phyloP scores from a whole-genome alignment of 1,284 basidiomycete genomes.

The Apiotrichum siamense region DNA sequence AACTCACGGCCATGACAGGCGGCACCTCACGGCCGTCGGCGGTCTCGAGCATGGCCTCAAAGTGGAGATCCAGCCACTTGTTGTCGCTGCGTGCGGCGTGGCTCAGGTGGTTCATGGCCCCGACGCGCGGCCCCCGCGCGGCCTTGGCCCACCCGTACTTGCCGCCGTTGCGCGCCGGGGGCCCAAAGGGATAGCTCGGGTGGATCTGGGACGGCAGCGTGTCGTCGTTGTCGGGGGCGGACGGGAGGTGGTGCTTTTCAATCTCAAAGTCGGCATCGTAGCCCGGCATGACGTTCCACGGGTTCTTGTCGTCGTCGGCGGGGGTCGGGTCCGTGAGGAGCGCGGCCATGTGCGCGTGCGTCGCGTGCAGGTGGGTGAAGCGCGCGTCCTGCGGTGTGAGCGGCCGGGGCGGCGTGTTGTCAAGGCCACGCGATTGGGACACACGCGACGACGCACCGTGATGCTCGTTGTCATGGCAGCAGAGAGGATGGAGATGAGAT shows the following conservation, averaged over 20 bases:
- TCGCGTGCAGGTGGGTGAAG: constrained; percentile 40
- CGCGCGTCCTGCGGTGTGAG: constrained; percentile 34
- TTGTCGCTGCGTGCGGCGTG: constrained; percentile 2
- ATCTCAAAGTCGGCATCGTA: constrained; percentile 36
- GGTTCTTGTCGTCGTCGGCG: constrained; percentile 28
- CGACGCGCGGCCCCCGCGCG: no score
- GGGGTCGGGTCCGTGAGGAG: constrained; percentile 36
- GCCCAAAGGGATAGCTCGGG: constrained; percentile 39
- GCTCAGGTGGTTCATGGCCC: not conserved
- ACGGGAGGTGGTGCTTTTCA: constrained; percentile 27
- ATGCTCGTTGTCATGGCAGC: constrained; percentile 28
- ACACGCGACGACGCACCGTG: constrained; percentile 17
- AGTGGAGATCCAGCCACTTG: constrained; percentile 34
- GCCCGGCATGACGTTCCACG: constrained; percentile 43
- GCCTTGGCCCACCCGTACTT: not conserved
- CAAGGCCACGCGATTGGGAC: not conserved
- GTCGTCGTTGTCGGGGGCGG: constrained; percentile 38
- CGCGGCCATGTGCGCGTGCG: constrained; percentile 27
- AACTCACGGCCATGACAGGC: constrained; percentile 45
- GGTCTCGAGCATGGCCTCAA: constrained; percentile 29
- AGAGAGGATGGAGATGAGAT: not conserved
- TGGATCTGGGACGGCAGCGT: constrained; percentile 37
- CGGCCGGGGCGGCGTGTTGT: not conserved
- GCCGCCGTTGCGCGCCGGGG: constrained; percentile 12
- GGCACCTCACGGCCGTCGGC: constrained; percentile 36